Percentiles rank a stretch among this genome's conserved stretches.
phyloP scores from a whole-genome alignment of 2,329 filamentous ascomycete species.

The Curvularia spicifera region DNA sequence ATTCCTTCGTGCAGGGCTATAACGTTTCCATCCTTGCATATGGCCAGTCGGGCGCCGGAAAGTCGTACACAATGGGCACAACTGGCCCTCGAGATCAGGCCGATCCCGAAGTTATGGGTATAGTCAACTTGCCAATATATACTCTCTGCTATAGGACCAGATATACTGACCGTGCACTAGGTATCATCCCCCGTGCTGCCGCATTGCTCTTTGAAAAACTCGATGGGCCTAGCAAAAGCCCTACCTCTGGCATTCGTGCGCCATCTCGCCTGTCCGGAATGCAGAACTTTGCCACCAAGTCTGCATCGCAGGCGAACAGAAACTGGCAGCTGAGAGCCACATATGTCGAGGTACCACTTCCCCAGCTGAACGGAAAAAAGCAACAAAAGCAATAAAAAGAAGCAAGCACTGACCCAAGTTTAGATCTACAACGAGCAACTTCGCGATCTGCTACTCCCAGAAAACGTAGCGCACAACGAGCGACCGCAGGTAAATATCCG shows the following conservation, averaged over 20 bases:
- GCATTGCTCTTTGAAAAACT: slow-evolving; percentile 87
- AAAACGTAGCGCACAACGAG: slow-evolving; percentile 71
- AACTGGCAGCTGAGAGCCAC: slow-evolving; percentile 93
- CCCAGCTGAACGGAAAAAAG: not conserved
- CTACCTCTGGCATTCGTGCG: slow-evolving; percentile 77
- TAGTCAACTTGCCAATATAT: slow-evolving; percentile 41
- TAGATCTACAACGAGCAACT: slow-evolving; percentile 98
- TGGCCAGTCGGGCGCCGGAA: slow-evolving; percentile 95
- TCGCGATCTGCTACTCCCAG: slow-evolving; percentile 84
- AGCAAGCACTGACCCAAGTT: slow-evolving; percentile 24
- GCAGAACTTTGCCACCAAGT: slow-evolving; percentile 50
- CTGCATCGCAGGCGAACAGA: slow-evolving; percentile 64
- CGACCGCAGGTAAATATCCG: slow-evolving; percentile 85
- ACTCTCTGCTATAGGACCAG: not conserved
- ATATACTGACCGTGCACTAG: slow-evolving; percentile 57
- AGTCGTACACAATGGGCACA: slow-evolving; percentile 99
- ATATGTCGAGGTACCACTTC: slow-evolving; percentile 70
- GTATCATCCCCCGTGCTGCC: slow-evolving; percentile 93
- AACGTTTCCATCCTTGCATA: slow-evolving; percentile 98
- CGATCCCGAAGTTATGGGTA: slow-evolving; percentile 77
- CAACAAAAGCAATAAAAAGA: slow-evolving; percentile 2
- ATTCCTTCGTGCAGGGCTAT: slow-evolving; percentile 91
- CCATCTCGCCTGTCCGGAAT: slow-evolving; percentile 70
- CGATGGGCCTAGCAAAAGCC: slow-evolving; percentile 65
- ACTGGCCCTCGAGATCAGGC: slow-evolving; percentile 81